A percentile compares a stretch with the other conserved stretches of the same genome.
Evolutionary conservation across 1,284 basidiomycete species (phyloP).

Genomic region (Trametes hirsuta): DNA sequence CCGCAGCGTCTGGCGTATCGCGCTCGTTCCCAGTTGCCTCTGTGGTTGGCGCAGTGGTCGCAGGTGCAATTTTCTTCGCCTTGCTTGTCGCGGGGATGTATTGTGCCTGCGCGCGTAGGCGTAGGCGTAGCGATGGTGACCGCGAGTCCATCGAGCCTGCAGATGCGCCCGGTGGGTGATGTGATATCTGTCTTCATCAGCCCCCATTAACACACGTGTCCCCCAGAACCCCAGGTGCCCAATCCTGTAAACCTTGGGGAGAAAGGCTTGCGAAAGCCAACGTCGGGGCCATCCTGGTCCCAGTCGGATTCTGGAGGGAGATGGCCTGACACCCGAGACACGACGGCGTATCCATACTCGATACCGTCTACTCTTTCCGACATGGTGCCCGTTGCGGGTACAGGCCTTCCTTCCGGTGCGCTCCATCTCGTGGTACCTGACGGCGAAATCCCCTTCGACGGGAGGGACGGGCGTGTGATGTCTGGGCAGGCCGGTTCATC

Average conservation of each 20-base stretch:
- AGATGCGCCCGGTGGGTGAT: background rate
- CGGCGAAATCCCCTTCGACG: too few species aligned
- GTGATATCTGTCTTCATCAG: background rate
- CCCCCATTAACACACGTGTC: background rate
- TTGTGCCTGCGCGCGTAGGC: background rate
- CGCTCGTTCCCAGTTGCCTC: background rate
- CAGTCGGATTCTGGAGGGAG: too few species aligned
- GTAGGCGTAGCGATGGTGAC: background rate
- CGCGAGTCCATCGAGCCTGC: slow-evolving; percentile 2
- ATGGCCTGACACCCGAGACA: too few species aligned
- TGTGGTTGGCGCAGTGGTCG: background rate
- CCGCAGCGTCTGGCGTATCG: background rate
- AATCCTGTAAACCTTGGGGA: background rate
- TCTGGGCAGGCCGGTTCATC: too few species aligned
- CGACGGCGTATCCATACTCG: too few species aligned
- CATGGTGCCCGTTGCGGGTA: too few species aligned
- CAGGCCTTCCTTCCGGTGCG: too few species aligned
- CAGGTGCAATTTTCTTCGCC: background rate
- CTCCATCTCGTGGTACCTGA: too few species aligned
- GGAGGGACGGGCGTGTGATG: too few species aligned
- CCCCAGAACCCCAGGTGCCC: background rate
- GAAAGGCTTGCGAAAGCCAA: too few species aligned
- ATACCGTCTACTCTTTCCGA: too few species aligned
- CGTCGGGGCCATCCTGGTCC: too few species aligned
- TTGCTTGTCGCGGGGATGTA: background rate